Evolutionary conservation across 495 filamentous ascomycete species (phyloP).

Genomic region (Lasiosphaeriaceae sp.): DNA sequence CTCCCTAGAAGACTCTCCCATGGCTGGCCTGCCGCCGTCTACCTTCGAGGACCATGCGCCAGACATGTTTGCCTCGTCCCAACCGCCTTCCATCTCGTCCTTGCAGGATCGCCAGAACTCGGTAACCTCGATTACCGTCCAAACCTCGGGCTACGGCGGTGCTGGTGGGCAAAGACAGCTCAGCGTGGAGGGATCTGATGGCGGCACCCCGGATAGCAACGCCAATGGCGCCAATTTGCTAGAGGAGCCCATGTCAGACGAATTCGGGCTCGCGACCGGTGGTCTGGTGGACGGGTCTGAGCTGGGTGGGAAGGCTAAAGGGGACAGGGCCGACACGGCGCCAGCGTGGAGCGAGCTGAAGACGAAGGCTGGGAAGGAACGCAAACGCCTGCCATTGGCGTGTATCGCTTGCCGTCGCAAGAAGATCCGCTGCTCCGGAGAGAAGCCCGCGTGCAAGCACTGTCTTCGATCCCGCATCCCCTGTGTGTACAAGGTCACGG

Average conservation of each 20-base stretch:
- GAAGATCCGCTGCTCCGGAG: slow-evolving; percentile 96
- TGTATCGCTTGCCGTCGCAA: slow-evolving; percentile 96
- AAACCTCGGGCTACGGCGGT: slow-evolving; percentile 21
- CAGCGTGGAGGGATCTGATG: slow-evolving; percentile 43
- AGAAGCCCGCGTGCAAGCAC: slow-evolving; percentile 96
- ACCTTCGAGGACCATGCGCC: slow-evolving; percentile 36
- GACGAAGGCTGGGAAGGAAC: slow-evolving; percentile 96
- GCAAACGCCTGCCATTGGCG: slow-evolving; percentile 87
- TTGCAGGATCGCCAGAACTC: slow-evolving; percentile 40
- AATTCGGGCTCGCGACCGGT: slow-evolving; percentile 46
- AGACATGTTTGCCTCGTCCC: slow-evolving; percentile 36
- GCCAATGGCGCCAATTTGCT: slow-evolving; percentile 41
- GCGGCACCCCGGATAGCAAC: slow-evolving; percentile 46
- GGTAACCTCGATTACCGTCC: slow-evolving; percentile 32
- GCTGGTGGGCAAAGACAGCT: slow-evolving; percentile 21
- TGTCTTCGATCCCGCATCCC: slow-evolving; percentile 90
- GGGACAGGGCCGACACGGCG: slow-evolving; percentile 53
- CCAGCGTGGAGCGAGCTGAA: slow-evolving; percentile 95
- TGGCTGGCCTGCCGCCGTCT: slow-evolving; percentile 30
- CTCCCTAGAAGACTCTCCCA: slow-evolving; percentile 35
- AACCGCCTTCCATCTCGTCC: slow-evolving; percentile 33
- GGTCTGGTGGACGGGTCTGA: slow-evolving; percentile 47
- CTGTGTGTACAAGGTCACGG: slow-evolving; percentile 98
- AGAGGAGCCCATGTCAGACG: slow-evolving; percentile 49
- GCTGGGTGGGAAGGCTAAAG: slow-evolving; percentile 47